phyloP scores from a whole-genome alignment of 495 filamentous ascomycete genomes.

The Penicillium herquei region DNA sequence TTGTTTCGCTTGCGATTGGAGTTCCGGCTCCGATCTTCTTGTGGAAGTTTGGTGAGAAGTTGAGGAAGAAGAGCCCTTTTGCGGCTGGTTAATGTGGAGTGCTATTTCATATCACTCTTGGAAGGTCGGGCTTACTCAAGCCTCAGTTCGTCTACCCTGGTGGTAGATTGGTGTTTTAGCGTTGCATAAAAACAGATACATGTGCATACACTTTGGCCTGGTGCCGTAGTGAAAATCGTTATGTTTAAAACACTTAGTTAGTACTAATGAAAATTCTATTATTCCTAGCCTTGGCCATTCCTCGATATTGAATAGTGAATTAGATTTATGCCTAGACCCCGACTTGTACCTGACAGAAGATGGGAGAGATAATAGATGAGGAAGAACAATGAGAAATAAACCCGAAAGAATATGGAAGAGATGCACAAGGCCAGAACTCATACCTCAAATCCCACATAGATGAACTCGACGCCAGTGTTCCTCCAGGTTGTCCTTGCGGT shows the following conservation, averaged over 20 bases:
- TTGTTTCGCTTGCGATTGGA: conserved; percentile 53
- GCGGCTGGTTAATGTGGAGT: conserved; percentile 51
- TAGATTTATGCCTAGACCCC: background rate
- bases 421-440: background rate
- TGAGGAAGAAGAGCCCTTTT: conserved; percentile 64
- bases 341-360: background rate
- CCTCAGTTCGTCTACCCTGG: background rate
- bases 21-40: conserved; percentile 60
- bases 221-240: background rate
- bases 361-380: background rate
- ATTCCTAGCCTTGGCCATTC: background rate
- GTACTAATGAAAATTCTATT: background rate
- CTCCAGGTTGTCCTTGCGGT: conserved; percentile 1
- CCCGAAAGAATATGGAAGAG: background rate
- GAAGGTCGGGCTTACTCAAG: too few species aligned
- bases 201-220: background rate
- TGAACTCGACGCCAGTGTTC: background rate
- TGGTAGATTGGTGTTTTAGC: background rate
- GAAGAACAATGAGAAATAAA: background rate
- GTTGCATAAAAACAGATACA: too few species aligned
- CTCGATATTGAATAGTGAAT: background rate
- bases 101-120: too few species aligned
- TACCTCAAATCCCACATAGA: background rate
- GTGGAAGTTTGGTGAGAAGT: conserved; percentile 55
- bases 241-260: background rate